Evolutionary conservation across 768 basidiomycete species (phyloP), one percentile per base, ranked within the genome.

Genomic region (Lyophyllum shimeji): DNA sequence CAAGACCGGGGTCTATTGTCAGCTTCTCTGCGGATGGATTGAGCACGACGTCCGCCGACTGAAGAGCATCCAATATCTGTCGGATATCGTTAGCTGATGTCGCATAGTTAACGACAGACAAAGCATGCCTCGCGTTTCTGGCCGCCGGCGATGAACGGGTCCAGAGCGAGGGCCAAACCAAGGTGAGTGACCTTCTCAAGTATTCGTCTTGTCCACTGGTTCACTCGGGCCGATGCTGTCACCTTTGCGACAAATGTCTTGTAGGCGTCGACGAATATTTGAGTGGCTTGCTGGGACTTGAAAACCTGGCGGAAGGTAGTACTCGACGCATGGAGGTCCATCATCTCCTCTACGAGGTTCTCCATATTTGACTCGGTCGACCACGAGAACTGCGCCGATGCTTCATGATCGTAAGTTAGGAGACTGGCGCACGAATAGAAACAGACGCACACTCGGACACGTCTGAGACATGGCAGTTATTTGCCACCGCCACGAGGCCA

Each of bases 111-210:
- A 45, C 27, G 31, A 3, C 39, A 18, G 3, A 40, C 12, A 53
- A 1, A 55, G 24, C 73, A 13, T 63, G 90, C 91, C 79, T 91
- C 87, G 50, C 82, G 82, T 61, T 90, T 92, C 67, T 92, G 89
- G n/a, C 69, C 40, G 0, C 79, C 79, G 13, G 82, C 78, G 40
- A 89, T 82, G 8, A 79, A 71, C 51, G 81, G 81, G 53, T 87
- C 89, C 55, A 85, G 70, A 1, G 87, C 86, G 23, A 93, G 73
- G 17, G 86, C 81, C 24, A 87, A 65, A 1, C 83, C 89, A 23
- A 94, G 74, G 59, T 91, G 87, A 2, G 80, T 82, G 15, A 92
- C 67, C 57, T 90, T 90, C 61, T 90, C 86, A 17, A 86, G 68
- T 12, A 90, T 78, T 6, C 85, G 75, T n/a, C 77, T 69, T 4